Conservation (phyloP, 176 grass and related monocot species). For the Rhynchospora tenuis region DNA sequence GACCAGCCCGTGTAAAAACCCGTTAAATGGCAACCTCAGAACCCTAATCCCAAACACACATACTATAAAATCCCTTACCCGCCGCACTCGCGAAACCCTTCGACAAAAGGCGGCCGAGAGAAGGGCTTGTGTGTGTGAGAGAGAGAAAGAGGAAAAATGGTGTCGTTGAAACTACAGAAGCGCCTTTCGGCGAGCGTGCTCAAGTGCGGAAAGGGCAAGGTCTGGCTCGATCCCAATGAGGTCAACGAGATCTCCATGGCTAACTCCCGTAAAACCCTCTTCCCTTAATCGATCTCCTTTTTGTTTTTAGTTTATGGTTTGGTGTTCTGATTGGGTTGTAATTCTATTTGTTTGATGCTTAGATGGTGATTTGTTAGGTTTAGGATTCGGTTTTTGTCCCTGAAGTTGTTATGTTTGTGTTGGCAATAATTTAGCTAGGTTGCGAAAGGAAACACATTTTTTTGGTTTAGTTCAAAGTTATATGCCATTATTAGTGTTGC, state of each 20-base stretch:
- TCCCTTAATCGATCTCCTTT: not conserved
- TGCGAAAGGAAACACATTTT: too few species aligned
- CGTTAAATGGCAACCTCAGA: slow-evolving; percentile 1
- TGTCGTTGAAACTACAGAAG: slow-evolving; percentile 67
- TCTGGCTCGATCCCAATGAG: slow-evolving; percentile 71
- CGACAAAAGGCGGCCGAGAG: slow-evolving; percentile 27
- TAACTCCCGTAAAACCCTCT: slow-evolving; percentile 45
- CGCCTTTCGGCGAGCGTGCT: slow-evolving; percentile 51
- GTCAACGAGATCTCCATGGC: slow-evolving; percentile 76
- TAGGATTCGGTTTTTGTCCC: not conserved
- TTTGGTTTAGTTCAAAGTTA: too few species aligned
- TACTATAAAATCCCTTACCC: slow-evolving; percentile 9
- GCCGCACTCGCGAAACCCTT: slow-evolving; percentile 15
- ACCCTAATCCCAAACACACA: slow-evolving; percentile 24
- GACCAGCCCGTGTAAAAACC: not conserved
- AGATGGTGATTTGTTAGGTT: not conserved
- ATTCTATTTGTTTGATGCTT: not conserved
- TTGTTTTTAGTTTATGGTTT: not conserved
- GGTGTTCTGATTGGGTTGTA: not conserved
- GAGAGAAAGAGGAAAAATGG: slow-evolving; percentile 30
- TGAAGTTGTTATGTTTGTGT: not conserved
- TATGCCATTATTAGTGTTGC: too few species aligned
- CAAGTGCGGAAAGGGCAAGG: slow-evolving; percentile 68
- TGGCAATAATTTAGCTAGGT: not conserved
- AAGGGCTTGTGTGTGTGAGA: not conserved